A percentile compares a stretch with the other conserved stretches of the same genome.
These are phyloP conservation scores for Hypomontagnella submonticulosa DNA, from an alignment of 495 filamentous ascomycete genomes.

Conservation along the genomic window DNA sequence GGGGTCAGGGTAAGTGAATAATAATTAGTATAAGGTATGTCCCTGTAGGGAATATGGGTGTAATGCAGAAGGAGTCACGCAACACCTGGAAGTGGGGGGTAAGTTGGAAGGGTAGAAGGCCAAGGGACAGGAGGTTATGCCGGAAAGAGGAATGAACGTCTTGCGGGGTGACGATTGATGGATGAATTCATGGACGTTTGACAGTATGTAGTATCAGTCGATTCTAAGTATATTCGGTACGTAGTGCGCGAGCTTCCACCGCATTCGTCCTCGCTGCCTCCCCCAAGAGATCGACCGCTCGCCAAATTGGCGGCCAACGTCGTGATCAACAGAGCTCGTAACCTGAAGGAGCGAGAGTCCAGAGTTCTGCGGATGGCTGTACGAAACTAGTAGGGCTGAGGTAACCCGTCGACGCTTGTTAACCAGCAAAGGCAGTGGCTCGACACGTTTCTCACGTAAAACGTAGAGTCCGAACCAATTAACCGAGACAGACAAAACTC, in stretches of 20 bases:
- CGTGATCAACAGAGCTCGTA: conserved; percentile 33
- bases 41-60: conserved; percentile 51
- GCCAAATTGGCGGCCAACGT: conserved; percentile 36
- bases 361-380: conserved; percentile 6
- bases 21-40: conserved; percentile 56
- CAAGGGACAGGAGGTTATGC: conserved; percentile 49
- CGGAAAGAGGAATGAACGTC: conserved; percentile 51
- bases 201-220: conserved; percentile 44
- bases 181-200: conserved; percentile 51
- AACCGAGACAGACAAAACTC: conserved; percentile 21
- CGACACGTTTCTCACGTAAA: conserved; percentile 29
- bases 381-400: conserved; percentile 42
- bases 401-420: conserved; percentile 30
- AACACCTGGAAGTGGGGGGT: conserved; percentile 50
- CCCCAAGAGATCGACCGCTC: conserved; percentile 40
- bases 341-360: conserved; percentile 18
- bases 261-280: conserved; percentile 31
- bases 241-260: conserved; percentile 39
- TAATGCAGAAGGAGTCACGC: conserved; percentile 52
- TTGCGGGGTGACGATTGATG: conserved; percentile 44
- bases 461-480: conserved; percentile 27
- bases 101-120: conserved; percentile 45
- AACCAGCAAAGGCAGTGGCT: conserved; percentile 26
- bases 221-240: conserved; percentile 47
- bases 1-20: conserved; percentile 42